Percentiles rank a stretch among this genome's conserved stretches.
Conservation (phyloP, 805 yeast genomes). For the Yarrowia divulgata region DNA sequence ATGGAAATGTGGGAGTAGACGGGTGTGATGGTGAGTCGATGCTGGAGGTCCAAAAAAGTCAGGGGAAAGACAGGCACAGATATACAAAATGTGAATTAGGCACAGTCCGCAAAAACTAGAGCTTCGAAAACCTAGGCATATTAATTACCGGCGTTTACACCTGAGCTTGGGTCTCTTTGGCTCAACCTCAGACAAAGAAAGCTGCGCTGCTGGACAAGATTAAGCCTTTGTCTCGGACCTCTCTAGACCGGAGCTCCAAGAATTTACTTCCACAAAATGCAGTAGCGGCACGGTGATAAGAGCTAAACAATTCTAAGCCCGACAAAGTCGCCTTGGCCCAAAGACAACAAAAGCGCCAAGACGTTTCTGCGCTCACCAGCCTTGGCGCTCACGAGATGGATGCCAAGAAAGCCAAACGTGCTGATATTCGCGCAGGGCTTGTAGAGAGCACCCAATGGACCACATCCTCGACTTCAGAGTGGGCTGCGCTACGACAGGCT, state of each 20-base stretch:
- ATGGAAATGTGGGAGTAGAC: neutral
- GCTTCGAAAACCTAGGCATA: constrained; percentile 31
- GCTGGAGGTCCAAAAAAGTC: constrained; percentile 10
- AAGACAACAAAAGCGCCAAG: constrained; percentile 1
- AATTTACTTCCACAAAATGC: constrained; percentile 22
- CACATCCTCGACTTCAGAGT: neutral
- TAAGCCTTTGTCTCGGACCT: constrained; percentile 28
- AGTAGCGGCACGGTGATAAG: constrained; percentile 31
- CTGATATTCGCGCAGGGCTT: constrained; percentile 27
- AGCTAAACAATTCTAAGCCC: constrained; percentile 29
- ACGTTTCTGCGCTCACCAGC: constrained; percentile 9
- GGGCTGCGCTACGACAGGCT: neutral
- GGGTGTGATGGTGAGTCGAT: constrained; percentile 15
- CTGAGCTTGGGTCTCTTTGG: constrained; percentile 12
- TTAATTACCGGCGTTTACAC: constrained; percentile 37
- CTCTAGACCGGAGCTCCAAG: constrained; percentile 30
- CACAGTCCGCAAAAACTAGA: constrained; percentile 37
- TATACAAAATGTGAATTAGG: constrained; percentile 31
- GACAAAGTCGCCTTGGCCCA: constrained; percentile 15
- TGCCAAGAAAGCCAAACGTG: constrained; percentile 23
- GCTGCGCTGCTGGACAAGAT: constrained; percentile 31
- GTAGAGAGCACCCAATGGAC: neutral
- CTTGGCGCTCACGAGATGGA: constrained; percentile 35
- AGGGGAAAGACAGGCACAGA: constrained; percentile 28
- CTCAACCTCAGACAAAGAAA: constrained; percentile 20